Conservation (phyloP, 169 alveolate genomes). For the Plasmodium knowlesi region DNA sequence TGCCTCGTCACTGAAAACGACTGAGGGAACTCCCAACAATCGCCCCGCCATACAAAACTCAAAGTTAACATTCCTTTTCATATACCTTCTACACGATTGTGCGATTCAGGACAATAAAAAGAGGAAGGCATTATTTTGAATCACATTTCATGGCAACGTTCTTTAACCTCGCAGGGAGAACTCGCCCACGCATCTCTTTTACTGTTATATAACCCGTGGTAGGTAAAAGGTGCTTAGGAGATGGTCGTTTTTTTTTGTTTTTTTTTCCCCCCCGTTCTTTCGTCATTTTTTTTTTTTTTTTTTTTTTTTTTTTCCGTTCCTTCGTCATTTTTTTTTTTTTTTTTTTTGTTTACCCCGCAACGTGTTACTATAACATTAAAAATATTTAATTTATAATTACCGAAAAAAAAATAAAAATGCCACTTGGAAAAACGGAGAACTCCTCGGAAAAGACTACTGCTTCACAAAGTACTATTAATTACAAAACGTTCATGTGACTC, state of each 20-base stretch:
- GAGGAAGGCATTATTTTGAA: neutral
- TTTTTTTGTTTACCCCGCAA: neutral
- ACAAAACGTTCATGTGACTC: neutral
- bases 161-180: neutral
- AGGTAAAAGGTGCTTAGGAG: neutral
- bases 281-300: neutral
- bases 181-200: neutral
- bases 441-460: neutral
- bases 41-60: neutral
- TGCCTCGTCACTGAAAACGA: neutral
- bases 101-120: neutral
- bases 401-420: neutral
- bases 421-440: neutral
- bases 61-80: neutral
- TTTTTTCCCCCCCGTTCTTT: too few species aligned
- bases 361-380: neutral
- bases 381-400: too few species aligned
- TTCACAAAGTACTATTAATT: neutral
- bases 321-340: too few species aligned
- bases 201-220: neutral
- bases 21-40: neutral
- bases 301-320: too few species aligned
- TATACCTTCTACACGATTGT: neutral
- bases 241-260: neutral
- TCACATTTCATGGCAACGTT: neutral